These are phyloP conservation scores for Suillus occidentalis DNA, from an alignment of 768 basidiomycete genomes.

Conservation along the genomic window DNA sequence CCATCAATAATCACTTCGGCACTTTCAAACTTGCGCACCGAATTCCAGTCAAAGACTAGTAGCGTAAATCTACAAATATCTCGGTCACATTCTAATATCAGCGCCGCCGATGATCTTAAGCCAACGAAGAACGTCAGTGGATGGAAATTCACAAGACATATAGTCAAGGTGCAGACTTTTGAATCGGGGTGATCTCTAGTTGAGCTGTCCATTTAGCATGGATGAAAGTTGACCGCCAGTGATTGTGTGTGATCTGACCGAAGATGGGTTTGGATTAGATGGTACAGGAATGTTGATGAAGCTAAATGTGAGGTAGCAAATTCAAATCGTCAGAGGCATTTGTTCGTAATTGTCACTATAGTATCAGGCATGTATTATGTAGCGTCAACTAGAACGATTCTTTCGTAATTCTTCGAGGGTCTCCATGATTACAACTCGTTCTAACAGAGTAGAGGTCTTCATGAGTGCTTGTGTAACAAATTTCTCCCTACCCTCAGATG, in stretches of 20 bases:
- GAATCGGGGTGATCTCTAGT: slow-evolving; percentile 17
- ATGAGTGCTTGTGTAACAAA: background rate
- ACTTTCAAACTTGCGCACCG: no score
- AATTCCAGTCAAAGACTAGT: no score
- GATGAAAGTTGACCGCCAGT: slow-evolving; percentile 3
- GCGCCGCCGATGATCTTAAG: no score
- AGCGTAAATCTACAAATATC: no score
- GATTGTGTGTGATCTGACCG: no score
- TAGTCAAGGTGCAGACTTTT: no score
- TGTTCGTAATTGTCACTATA: background rate
- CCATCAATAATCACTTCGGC: no score
- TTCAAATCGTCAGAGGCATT: background rate
- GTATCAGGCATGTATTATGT: background rate
- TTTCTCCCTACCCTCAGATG: background rate
- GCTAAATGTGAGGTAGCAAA: slow-evolving; percentile 24
- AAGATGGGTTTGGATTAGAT: slow-evolving; percentile 47
- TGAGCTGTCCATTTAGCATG: slow-evolving; percentile 19
- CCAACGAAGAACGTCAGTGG: no score
- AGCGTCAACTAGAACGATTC: background rate
- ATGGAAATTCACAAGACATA: no score
- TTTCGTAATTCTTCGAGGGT: background rate
- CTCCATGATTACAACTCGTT: background rate
- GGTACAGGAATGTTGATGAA: slow-evolving; percentile 44
- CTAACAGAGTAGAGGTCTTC: background rate
- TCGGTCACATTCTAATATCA: no score